Evolutionary conservation across 257 asterid genomes (phyloP).

Genomic region (Solanum megistacrolobum): DNA sequence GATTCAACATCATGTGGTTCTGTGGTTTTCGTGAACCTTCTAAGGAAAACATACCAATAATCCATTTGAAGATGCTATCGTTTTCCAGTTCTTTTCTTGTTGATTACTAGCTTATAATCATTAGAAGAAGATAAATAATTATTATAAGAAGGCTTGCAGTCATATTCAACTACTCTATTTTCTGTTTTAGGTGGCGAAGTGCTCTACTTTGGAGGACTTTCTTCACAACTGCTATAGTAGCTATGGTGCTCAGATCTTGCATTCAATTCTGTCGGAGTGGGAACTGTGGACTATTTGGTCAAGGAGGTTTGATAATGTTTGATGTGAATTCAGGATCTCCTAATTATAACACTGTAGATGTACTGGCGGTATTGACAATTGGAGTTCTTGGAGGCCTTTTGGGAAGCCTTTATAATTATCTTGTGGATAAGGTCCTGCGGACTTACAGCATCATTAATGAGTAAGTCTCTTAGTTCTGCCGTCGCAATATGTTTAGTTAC

Average conservation of each 20-base stretch:
- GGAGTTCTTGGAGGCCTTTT: conserved; percentile 87
- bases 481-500: not conserved
- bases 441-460: conserved; percentile 73
- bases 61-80: not conserved
- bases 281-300: conserved; percentile 83
- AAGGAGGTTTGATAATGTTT: conserved; percentile 92
- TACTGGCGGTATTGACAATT: conserved; percentile 57
- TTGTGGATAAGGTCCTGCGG: conserved; percentile 83
- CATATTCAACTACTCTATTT: conserved; percentile 1
- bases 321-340: conserved; percentile 61
- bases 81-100: not conserved
- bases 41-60: not conserved
- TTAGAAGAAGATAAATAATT: not conserved
- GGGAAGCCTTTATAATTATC: conserved; percentile 78
- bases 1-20: not conserved
- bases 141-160: not conserved
- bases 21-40: not conserved
- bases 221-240: conserved; percentile 94
- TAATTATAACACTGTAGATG: conserved; percentile 48
- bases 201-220: conserved; percentile 98
- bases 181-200: conserved; percentile 88
- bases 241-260: conserved; percentile 65
- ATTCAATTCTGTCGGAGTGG: conserved; percentile 64
- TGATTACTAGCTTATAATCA: not conserved
- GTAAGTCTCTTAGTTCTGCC: conserved; percentile 32